Conservation (phyloP, 129 eudicot species). For the Flaveria trinervia region DNA sequence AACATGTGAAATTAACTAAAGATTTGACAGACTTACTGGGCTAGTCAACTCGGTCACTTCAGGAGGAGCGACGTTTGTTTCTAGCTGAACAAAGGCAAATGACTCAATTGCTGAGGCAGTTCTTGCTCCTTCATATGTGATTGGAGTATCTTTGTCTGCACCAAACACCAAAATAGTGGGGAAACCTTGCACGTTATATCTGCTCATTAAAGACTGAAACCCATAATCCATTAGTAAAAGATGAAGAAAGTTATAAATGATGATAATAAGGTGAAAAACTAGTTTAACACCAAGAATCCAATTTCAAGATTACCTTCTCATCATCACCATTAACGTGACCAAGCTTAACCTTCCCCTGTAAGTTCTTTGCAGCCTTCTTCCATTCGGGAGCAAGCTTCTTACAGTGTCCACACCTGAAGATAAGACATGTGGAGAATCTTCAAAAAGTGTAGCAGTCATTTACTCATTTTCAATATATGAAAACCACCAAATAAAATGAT, state of each 20-base stretch:
- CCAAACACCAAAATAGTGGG: conserved; percentile 94
- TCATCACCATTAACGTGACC: conserved; percentile 95
- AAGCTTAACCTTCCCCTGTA: conserved; percentile 91
- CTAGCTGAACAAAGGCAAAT: conserved; percentile 81
- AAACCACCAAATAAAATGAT: not conserved
- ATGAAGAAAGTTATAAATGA: not conserved
- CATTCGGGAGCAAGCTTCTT: conserved; percentile 99
- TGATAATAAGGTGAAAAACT: not conserved
- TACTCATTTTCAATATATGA: not conserved
- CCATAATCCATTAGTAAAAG: conserved; percentile 38
- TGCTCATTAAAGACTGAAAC: conserved; percentile 88
- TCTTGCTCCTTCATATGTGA: conserved; percentile 85
- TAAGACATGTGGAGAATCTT: conserved; percentile 1
- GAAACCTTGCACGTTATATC: conserved; percentile 86
- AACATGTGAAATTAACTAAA: not conserved
- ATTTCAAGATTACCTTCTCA: conserved; percentile 60
- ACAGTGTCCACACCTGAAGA: conserved; percentile 95
- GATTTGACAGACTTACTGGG: conserved; percentile 46
- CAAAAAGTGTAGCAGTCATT: not conserved
- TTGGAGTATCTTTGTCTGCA: conserved; percentile 85
- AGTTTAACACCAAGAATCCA: not conserved
- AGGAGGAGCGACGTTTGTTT: conserved; percentile 79
- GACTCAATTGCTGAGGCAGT: conserved; percentile 82
- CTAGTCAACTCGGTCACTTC: conserved; percentile 83
- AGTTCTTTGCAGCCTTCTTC: conserved; percentile 94